Evolutionary conservation across 768 basidiomycete genomes (phyloP).

Genomic region (Leccinum barrowsii): DNA sequence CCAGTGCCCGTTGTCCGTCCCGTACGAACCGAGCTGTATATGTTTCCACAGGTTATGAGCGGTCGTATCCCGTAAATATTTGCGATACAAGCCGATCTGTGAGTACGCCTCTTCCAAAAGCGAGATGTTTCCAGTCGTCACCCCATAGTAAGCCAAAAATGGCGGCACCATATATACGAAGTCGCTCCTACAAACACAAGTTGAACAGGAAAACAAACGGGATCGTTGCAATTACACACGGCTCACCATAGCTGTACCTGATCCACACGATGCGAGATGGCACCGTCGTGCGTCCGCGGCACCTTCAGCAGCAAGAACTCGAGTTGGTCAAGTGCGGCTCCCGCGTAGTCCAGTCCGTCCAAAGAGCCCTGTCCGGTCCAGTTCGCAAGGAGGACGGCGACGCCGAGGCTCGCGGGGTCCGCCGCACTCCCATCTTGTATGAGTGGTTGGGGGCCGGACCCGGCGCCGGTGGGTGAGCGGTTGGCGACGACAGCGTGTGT

Average conservation of each 20-base stretch:
- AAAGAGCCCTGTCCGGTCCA: constrained; percentile 39
- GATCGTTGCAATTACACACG: neutral
- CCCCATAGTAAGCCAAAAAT: constrained; percentile 83
- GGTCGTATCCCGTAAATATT: constrained; percentile 50
- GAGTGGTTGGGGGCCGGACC: constrained; percentile 55
- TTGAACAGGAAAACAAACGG: neutral
- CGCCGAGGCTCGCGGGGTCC: constrained; percentile 79
- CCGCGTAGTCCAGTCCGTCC: constrained; percentile 52
- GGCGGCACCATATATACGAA: constrained; percentile 85
- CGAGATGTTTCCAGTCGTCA: constrained; percentile 50
- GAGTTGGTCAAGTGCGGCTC: constrained; percentile 64
- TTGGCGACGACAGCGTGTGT: constrained; percentile 46
- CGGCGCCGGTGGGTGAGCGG: constrained; percentile 43
- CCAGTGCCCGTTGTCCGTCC: constrained; percentile 71
- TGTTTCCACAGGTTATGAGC: constrained; percentile 73
- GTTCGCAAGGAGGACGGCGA: constrained; percentile 62
- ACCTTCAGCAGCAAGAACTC: constrained; percentile 54
- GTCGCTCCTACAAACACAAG: constrained; percentile 53
- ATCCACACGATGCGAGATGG: constrained; percentile 71
- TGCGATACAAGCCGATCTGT: constrained; percentile 71
- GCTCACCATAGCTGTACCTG: constrained; percentile 70
- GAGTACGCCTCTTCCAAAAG: constrained; percentile 63
- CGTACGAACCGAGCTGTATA: constrained; percentile 52
- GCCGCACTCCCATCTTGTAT: constrained; percentile 58
- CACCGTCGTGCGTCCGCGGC: constrained; percentile 68